Percentiles rank a stretch among this genome's conserved stretches.
phyloP scores from a whole-genome alignment of 306 rosid species.

The Comarum palustre region DNA sequence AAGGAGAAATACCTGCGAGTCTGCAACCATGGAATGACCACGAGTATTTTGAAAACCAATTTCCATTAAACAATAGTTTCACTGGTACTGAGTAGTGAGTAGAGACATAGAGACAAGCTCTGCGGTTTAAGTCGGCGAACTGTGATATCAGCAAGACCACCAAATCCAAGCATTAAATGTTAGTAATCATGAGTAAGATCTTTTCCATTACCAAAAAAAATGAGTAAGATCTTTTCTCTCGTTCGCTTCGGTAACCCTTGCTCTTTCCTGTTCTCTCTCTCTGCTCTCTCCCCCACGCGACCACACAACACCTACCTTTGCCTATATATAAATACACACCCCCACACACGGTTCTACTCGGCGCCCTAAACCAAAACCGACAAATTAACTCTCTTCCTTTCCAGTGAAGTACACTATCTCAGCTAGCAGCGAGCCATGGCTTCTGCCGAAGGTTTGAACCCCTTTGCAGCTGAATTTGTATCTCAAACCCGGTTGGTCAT shows the following conservation, averaged over 20 bases:
- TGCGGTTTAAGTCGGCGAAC: neutral
- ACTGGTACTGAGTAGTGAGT: neutral
- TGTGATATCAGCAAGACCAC: conserved; percentile 1
- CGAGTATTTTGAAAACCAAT: no score
- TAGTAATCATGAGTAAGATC: conserved; percentile 4
- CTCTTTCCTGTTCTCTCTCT: neutral
- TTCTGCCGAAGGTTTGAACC: conserved; percentile 4
- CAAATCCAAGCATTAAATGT: neutral
- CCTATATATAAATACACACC: neutral
- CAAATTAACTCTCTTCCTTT: neutral
- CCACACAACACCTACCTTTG: no score
- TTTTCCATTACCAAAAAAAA: no score
- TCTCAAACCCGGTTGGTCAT: neutral
- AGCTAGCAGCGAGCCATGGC: no score
- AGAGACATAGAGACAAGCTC: neutral
- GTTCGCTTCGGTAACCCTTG: neutral
- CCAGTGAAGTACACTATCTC: no score
- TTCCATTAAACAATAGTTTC: neutral
- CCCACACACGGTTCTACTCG: neutral
- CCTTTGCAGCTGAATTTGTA: neutral
- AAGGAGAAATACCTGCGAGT: no score
- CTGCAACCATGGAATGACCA: neutral
- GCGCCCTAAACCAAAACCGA: neutral
- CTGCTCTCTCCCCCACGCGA: neutral
- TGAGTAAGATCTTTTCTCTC: conserved; percentile 9